A percentile compares a stretch with the other conserved stretches of the same genome.
These are phyloP conservation scores for Xylariaceae sp. DNA, from an alignment of 2,329 filamentous ascomycete species.

Conservation along the genomic window DNA sequence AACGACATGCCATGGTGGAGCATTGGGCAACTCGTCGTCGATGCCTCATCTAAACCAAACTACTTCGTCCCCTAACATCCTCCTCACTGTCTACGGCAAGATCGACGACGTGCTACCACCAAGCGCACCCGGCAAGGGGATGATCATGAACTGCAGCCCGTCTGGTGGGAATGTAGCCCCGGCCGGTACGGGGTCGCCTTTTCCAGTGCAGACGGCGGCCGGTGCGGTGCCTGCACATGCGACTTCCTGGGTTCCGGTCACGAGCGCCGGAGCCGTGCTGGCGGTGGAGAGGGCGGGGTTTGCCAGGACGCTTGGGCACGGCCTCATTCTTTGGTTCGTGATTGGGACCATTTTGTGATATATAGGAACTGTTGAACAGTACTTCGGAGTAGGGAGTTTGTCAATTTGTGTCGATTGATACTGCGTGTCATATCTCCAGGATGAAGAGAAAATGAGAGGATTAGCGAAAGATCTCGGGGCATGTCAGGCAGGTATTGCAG, in stretches of 20 bases:
- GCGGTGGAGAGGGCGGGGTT: not conserved
- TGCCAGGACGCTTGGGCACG: slow-evolving; percentile 17
- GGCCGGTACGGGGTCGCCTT: not conserved
- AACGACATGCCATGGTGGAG: not conserved
- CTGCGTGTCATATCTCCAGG: too few relatives aligned
- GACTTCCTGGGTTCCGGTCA: slow-evolving; percentile 2
- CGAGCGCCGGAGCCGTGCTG: slow-evolving; percentile 2
- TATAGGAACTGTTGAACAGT: too few relatives aligned
- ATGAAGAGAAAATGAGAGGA: not conserved
- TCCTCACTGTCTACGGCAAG: slow-evolving; percentile 43
- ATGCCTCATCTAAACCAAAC: too few relatives aligned
- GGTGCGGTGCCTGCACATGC: not conserved
- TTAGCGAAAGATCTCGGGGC: too few relatives aligned
- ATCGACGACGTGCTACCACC: slow-evolving; percentile 31
- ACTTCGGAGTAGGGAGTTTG: too few relatives aligned
- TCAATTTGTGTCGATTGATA: too few relatives aligned
- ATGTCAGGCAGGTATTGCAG: too few relatives aligned
- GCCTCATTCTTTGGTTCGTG: slow-evolving; percentile 25
- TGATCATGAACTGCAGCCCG: slow-evolving; percentile 27
- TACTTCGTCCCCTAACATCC: too few relatives aligned
- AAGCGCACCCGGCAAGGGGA: slow-evolving; percentile 34
- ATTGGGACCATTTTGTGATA: slow-evolving; percentile 23
- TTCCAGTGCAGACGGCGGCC: not conserved
- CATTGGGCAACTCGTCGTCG: not conserved
- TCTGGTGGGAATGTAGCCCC: slow-evolving; percentile 8